Base-by-base conservation (phyloP, 1,284 basidiomycete genomes). In the Ustilago tritici region DNA sequence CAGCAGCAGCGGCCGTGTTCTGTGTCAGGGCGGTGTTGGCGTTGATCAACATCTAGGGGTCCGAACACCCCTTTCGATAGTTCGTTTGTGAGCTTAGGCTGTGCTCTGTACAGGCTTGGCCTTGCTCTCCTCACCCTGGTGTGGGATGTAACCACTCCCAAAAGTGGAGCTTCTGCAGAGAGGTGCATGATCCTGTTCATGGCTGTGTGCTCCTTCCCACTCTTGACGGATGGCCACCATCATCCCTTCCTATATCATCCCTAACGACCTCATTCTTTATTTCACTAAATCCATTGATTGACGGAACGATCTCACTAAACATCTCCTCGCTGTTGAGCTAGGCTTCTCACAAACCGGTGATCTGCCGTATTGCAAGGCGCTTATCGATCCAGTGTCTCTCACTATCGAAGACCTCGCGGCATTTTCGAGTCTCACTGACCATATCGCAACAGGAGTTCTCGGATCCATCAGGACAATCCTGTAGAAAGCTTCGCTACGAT, bases 1-100 rank as follows among this genome's bases (percentile, higher is more conserved):
- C 55, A 31, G 36, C 55, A 9, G 55, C 35, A 5, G 41, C 12
- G 46, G 7, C 23, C 4, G 23, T 9, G 1, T 15, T 23, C 19
- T 9, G 5, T 17, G 23, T 46, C 8, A 34, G 12, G 15, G 28
- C 17, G 12, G 28, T 53, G 19, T 55, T 17, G 19, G 46, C 28
- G 53, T 61, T 57, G n/a, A 64, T 70, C 67, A 70, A 70, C 67
- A 70, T 70, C 67, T 70, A 70, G 46, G 67, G 56, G 67, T 28
- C 57, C 49, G 8, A 14, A 36, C 36, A 41, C 41, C 50, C 55
- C 46, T 55, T 43, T 62, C 54, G 38, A 11, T 46, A 15, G 9
- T n/a, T 49, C 32, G 43, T 32, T 41, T 56, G 38, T 28, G 9
- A 19, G 36, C n/a, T 32, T 28, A 28, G 60, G 65, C 65, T 67